Conservation (phyloP, 148 eudicot species). For the Rhododendron simsii region DNA sequence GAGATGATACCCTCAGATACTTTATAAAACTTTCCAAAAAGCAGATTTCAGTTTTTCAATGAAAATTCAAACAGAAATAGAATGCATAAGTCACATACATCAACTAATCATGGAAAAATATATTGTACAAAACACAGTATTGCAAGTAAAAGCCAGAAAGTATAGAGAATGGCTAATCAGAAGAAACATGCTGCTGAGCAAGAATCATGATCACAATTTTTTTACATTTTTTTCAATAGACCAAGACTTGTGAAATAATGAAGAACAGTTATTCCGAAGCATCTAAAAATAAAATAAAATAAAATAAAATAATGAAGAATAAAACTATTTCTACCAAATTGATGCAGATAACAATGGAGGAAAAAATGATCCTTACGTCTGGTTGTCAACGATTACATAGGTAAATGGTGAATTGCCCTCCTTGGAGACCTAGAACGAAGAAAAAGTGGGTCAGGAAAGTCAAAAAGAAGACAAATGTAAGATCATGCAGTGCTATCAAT, state of each 20-base stretch:
- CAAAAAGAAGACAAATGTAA: constrained; percentile 1
- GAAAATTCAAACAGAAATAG: neutral
- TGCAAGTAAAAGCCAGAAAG: neutral
- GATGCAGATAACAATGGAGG: neutral
- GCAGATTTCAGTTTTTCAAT: no score
- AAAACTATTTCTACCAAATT: neutral
- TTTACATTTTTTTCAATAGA: neutral
- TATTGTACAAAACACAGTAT: neutral
- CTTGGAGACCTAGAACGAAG: constrained; percentile 70
- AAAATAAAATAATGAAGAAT: no score
- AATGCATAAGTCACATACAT: neutral
- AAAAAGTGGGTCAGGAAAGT: constrained; percentile 11
- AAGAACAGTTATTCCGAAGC: neutral
- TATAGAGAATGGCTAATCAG: neutral
- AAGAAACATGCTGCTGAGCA: neutral
- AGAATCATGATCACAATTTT: neutral
- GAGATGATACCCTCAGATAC: neutral
- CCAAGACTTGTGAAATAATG: constrained; percentile 4
- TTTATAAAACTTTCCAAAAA: neutral
- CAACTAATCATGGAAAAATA: neutral
- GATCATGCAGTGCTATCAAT: neutral
- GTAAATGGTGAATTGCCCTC: constrained; percentile 94
- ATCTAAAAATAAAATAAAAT: no score
- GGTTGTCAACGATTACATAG: constrained; percentile 83
- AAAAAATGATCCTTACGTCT: constrained; percentile 58